Conservation (phyloP, 495 filamentous ascomycete species). For the Jackrogersella minutella region DNA sequence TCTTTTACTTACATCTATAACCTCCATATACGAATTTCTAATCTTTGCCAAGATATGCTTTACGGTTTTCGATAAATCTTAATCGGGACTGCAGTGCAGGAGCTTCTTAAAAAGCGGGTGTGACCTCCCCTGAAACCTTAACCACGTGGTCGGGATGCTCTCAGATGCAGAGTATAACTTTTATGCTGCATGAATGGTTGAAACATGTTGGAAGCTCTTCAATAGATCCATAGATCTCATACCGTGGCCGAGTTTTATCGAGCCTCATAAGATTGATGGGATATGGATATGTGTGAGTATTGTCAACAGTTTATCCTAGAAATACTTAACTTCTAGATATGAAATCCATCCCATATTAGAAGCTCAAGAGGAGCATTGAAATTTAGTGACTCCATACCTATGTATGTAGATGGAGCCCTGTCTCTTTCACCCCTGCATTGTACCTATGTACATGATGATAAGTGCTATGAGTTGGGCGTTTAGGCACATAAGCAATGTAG, state of each 20-base stretch:
- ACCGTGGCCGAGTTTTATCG: not conserved
- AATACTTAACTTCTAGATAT: not conserved
- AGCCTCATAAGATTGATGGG: not conserved
- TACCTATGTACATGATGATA: constrained; percentile 4
- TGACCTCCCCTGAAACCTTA: constrained; percentile 32
- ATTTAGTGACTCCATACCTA: not conserved
- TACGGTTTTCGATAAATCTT: constrained; percentile 4
- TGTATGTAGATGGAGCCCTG: not conserved
- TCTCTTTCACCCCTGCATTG: not conserved
- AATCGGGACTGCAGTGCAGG: constrained; percentile 2
- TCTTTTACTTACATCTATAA: no score
- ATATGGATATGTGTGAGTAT: not conserved
- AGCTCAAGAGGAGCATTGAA: no score
- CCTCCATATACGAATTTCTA: no score
- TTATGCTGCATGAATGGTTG: not conserved
- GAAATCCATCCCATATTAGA: not conserved
- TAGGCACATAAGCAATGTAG: constrained; percentile 11
- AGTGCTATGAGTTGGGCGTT: constrained; percentile 16
- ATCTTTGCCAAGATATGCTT: not conserved
- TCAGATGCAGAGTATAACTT: not conserved
- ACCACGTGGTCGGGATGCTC: constrained; percentile 30
- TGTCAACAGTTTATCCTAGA: not conserved
- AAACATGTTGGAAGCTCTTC: not conserved
- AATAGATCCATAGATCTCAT: not conserved
- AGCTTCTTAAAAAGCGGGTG: constrained; percentile 18